Evolutionary conservation across 140 eudicot species (phyloP).

Genomic region (Stevia rebaudiana): DNA sequence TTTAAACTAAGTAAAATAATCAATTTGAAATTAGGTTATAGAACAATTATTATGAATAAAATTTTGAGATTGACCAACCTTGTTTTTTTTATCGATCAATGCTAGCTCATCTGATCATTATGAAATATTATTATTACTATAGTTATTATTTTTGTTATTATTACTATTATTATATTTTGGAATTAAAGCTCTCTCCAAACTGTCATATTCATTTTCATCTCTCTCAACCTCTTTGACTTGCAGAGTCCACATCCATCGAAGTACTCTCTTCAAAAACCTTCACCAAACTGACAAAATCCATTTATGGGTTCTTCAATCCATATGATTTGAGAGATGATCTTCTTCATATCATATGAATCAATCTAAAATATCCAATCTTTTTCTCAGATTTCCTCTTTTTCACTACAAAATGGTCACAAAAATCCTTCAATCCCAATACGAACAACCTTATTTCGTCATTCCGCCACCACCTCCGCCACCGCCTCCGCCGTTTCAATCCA

Average conservation of each 20-base stretch:
- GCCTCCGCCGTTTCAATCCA: slow-evolving; percentile 27
- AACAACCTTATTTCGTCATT: slow-evolving; percentile 17
- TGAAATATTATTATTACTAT: not conserved
- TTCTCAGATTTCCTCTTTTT: slow-evolving; percentile 11
- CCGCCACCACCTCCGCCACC: slow-evolving; percentile 30
- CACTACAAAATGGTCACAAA: slow-evolving; percentile 29
- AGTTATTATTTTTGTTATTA: not conserved
- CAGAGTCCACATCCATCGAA: slow-evolving; percentile 32
- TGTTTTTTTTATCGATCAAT: slow-evolving; percentile 8
- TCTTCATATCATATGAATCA: slow-evolving; percentile 19
- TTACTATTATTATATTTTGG: slow-evolving; percentile 15
- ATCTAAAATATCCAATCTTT: not conserved
- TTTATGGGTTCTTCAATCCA: slow-evolving; percentile 14
- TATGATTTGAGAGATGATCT: slow-evolving; percentile 29
- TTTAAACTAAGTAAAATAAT: not conserved
- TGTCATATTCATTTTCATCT: slow-evolving; percentile 23
- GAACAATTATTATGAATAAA: not conserved
- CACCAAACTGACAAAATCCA: slow-evolving; percentile 15
- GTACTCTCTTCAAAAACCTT: slow-evolving; percentile 25
- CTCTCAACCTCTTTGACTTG: slow-evolving; percentile 41
- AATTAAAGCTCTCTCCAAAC: slow-evolving; percentile 20
- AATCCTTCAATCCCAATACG: slow-evolving; percentile 32
- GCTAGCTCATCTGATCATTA: slow-evolving; percentile 20
- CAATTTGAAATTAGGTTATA: not conserved
- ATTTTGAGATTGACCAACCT: slow-evolving; percentile 1